Percentiles rank a stretch among this genome's conserved stretches.
phyloP scores from a whole-genome alignment of 208 protist species.

The Acanthamoeba castellanii region DNA sequence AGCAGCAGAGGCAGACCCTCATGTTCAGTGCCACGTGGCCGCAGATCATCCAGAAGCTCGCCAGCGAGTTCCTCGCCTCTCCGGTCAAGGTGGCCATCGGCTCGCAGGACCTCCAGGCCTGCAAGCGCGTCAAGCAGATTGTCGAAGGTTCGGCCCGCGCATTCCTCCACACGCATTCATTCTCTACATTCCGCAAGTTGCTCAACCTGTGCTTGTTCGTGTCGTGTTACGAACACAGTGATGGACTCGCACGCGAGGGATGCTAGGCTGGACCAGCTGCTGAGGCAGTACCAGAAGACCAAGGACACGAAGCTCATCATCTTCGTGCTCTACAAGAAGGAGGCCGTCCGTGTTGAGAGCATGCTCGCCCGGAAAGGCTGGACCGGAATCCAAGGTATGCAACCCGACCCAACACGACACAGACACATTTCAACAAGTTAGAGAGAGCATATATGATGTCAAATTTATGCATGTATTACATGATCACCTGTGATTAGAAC shows the following conservation, averaged over 20 bases:
- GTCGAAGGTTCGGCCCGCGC: conserved; percentile 72
- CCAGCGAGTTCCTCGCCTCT: conserved; percentile 71
- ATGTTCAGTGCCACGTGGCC: conserved; percentile 95
- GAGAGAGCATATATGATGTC: not conserved
- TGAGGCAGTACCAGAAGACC: conserved; percentile 75
- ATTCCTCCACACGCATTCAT: conserved; percentile 57
- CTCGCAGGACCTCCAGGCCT: conserved; percentile 82
- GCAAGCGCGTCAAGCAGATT: conserved; percentile 84
- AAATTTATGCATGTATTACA: conserved; percentile 35
- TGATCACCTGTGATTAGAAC: not conserved
- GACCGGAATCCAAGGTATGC: conserved; percentile 45
- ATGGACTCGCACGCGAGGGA: conserved; percentile 67
- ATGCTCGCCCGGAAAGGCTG: conserved; percentile 52
- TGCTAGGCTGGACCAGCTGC: conserved; percentile 38
- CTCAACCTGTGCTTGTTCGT: too few relatives aligned
- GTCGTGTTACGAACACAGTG: conserved; percentile 51
- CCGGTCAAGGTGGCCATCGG: conserved; percentile 63
- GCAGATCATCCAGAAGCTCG: conserved; percentile 89
- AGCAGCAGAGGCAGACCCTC: conserved; percentile 90
- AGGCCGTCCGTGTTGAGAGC: conserved; percentile 53
- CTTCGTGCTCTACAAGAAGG: conserved; percentile 76
- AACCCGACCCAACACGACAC: not conserved
- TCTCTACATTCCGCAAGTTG: not conserved
- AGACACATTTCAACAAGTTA: not conserved
- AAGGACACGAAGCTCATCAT: conserved; percentile 65